Evolutionary conservation across 441 rosid genomes (phyloP).

Genomic region (Breynia disticha): DNA sequence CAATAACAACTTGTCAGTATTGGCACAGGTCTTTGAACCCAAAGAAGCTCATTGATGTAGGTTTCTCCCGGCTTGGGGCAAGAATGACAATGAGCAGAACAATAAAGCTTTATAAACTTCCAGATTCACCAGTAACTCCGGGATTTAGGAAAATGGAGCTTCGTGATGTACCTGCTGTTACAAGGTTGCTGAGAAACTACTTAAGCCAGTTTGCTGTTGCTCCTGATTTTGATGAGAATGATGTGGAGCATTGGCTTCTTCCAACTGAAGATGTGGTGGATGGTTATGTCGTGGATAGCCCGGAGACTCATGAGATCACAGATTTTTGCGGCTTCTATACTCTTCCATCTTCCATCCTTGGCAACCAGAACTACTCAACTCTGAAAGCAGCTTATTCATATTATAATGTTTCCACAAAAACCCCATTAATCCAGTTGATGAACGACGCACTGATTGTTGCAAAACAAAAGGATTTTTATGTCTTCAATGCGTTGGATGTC

Average conservation of each 20-base stretch:
- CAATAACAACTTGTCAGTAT: constrained; percentile 81
- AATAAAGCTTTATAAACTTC: constrained; percentile 74
- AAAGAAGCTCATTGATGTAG: constrained; percentile 92
- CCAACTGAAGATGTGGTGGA: constrained; percentile 76
- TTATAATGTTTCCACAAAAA: constrained; percentile 69
- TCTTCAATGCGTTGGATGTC: constrained; percentile 84
- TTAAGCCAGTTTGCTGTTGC: constrained; percentile 68
- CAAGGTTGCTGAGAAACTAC: constrained; percentile 63
- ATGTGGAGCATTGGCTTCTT: constrained; percentile 91
- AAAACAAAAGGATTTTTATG: constrained; percentile 74
- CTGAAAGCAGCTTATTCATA: constrained; percentile 94
- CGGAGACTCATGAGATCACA: constrained; percentile 72
- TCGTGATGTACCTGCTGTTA: constrained; percentile 82
- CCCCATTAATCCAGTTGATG: constrained; percentile 87
- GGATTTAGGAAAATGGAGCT: constrained; percentile 91
- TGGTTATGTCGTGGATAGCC: constrained; percentile 82
- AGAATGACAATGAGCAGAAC: constrained; percentile 97
- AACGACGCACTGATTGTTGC: constrained; percentile 77
- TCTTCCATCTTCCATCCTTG: constrained; percentile 90
- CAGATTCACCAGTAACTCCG: constrained; percentile 62
- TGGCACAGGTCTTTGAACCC: constrained; percentile 98
- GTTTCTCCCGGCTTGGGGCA: constrained; percentile 83
- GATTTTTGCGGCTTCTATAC: constrained; percentile 97
- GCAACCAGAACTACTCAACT: constrained; percentile 62
- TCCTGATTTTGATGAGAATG: constrained; percentile 78